These are phyloP conservation scores for Globisporangium ultimum DNA, from an alignment of 352 stramenopile genomes.

Conservation along the genomic window DNA sequence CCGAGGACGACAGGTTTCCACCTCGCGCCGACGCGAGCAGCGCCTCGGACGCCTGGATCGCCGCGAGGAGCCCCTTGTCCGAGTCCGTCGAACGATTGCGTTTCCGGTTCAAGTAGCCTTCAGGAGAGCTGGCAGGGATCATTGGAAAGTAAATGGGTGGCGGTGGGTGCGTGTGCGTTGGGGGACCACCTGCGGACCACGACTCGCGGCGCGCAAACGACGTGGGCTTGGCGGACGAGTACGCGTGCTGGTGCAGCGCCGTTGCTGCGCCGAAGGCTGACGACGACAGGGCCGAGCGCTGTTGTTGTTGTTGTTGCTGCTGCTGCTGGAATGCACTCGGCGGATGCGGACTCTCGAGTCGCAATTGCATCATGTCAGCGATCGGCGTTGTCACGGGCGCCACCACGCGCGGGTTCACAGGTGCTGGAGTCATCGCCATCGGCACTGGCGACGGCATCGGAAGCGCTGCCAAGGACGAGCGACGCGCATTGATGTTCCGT, in stretches of 20 bases:
- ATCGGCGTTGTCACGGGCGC: slow-evolving; percentile 58
- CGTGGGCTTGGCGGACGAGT: slow-evolving; percentile 39
- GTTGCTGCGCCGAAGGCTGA: slow-evolving; percentile 11
- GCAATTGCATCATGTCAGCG: slow-evolving; percentile 72
- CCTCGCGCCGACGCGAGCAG: slow-evolving; percentile 10
- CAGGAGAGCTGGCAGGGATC: slow-evolving; percentile 20
- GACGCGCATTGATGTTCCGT: slow-evolving; percentile 31
- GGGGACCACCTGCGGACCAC: not conserved
- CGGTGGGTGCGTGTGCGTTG: not conserved
- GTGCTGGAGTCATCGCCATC: slow-evolving; percentile 3
- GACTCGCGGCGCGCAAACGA: slow-evolving; percentile 31
- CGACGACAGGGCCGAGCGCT: slow-evolving; percentile 12
- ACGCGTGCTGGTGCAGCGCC: slow-evolving; percentile 46
- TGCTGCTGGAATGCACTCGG: slow-evolving; percentile 13
- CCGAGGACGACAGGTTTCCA: not conserved
- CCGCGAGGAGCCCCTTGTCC: slow-evolving; percentile 48
- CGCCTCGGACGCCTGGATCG: slow-evolving; percentile 47
- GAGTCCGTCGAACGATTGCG: slow-evolving; percentile 70
- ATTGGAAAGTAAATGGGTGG: slow-evolving; percentile 22
- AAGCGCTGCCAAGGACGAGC: slow-evolving; percentile 48
- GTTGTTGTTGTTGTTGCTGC: slow-evolving; percentile 4
- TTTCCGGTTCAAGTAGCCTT: slow-evolving; percentile 56
- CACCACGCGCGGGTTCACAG: not conserved
- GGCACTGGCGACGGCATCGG: slow-evolving; percentile 37
- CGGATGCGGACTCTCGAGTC: slow-evolving; percentile 39